Evolutionary conservation across 352 stramenopile species (phyloP).

Genomic region (Phytophthora rubi): DNA sequence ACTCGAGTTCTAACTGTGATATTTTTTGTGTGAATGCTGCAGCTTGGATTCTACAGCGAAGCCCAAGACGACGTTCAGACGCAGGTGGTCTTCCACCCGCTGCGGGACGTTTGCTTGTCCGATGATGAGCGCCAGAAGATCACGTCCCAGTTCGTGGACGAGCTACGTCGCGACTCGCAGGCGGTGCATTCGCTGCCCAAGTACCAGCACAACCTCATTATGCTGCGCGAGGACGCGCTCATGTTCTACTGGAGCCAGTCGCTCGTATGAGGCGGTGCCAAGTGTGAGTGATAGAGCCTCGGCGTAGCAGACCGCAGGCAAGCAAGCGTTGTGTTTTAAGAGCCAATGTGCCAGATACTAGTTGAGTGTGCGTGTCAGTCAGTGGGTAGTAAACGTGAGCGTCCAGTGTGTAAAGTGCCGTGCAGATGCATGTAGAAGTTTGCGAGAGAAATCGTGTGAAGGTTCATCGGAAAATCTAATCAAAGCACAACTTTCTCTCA

Average conservation of each 20-base stretch:
- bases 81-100: slow-evolving; percentile 78
- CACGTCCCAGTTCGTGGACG: slow-evolving; percentile 64
- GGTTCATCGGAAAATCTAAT: slow-evolving; percentile 27
- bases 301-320: slow-evolving; percentile 16
- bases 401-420: slow-evolving; percentile 12
- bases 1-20: slow-evolving; percentile 16
- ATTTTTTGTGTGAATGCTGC: slow-evolving; percentile 5
- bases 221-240: slow-evolving; percentile 83
- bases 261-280: slow-evolving; percentile 45
- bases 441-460: background rate
- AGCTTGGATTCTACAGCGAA: slow-evolving; percentile 87
- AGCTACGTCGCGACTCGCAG: slow-evolving; percentile 65
- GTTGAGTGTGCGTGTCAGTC: slow-evolving; percentile 17
- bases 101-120: slow-evolving; percentile 61
- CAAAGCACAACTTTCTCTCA: background rate
- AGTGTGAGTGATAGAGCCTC: slow-evolving; percentile 15
- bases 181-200: slow-evolving; percentile 83
- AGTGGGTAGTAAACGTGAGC: slow-evolving; percentile 23
- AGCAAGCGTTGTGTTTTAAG: slow-evolving; percentile 28
- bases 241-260: slow-evolving; percentile 91
- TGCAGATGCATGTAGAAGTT: slow-evolving; percentile 23
- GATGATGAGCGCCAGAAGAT: slow-evolving; percentile 75
- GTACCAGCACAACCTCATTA: slow-evolving; percentile 86
- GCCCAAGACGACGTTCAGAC: slow-evolving; percentile 73
- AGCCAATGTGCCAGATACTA: slow-evolving; percentile 22